Evolutionary conservation across 768 basidiomycete species (phyloP).

Genomic region (Leccinum barrowsii): DNA sequence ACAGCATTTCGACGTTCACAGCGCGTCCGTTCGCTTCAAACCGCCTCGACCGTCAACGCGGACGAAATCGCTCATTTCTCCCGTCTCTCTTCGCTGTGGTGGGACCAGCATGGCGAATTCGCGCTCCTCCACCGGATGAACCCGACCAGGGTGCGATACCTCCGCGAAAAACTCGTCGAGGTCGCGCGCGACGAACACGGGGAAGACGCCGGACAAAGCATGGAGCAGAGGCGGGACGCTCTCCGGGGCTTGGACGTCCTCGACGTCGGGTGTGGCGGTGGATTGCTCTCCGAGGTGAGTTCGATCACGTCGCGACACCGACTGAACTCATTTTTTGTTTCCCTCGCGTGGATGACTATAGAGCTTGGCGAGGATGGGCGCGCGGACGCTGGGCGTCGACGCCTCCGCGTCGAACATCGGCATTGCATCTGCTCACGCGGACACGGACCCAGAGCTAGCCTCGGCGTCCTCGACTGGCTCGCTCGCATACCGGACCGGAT

Average conservation of each 20-base stretch:
- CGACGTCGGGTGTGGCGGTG: conserved; percentile 96
- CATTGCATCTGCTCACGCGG: conserved; percentile 81
- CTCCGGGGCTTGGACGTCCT: conserved; percentile 70
- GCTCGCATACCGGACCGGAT: conserved; percentile 66
- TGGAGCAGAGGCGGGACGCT: conserved; percentile 29
- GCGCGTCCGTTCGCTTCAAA: conserved; percentile 18
- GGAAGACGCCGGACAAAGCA: conserved; percentile 30
- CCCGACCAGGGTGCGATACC: conserved; percentile 78
- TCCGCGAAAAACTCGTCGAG: conserved; percentile 72
- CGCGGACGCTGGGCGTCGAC: conserved; percentile 86
- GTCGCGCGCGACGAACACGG: conserved; percentile 51
- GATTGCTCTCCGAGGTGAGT: conserved; percentile 83
- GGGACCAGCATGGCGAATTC: conserved; percentile 93
- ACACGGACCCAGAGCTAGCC: conserved; percentile 63
- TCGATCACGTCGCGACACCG: not conserved
- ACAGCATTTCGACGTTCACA: conserved; percentile 17
- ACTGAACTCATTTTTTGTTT: not conserved
- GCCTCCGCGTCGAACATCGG: conserved; percentile 84
- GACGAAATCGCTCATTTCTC: conserved; percentile 90
- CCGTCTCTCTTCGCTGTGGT: conserved; percentile 86
- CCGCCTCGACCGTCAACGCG: conserved; percentile 50
- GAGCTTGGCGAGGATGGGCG: conserved; percentile 87
- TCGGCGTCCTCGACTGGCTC: conserved; percentile 14
- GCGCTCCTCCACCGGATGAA: conserved; percentile 91
- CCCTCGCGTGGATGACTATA: conserved; percentile 28